Conservation (phyloP, 225 moss, liverwort and hornwort species). For the Climacium dendroides region DNA sequence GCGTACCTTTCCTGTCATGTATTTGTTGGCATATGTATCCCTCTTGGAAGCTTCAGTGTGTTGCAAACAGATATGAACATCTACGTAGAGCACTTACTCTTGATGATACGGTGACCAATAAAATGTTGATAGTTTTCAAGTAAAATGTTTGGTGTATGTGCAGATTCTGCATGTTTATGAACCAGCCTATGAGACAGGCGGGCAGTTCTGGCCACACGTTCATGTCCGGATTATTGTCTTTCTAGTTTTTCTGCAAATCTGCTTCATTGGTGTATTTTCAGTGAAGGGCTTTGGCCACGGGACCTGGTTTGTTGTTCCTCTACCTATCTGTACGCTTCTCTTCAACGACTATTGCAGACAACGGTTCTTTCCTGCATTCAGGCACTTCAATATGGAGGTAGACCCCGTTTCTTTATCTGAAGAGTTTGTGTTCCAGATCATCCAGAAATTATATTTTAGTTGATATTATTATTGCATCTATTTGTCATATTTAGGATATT, state of each 20-base stretch:
- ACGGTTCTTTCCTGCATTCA: slow-evolving; percentile 68
- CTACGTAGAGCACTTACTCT: neutral
- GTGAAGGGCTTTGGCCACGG: slow-evolving; percentile 53
- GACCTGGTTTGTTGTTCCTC: slow-evolving; percentile 44
- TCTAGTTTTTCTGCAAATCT: slow-evolving; percentile 67
- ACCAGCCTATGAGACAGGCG: slow-evolving; percentile 80
- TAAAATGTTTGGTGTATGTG: neutral
- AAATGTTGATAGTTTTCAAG: neutral
- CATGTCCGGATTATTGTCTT: slow-evolving; percentile 70
- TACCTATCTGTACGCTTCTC: slow-evolving; percentile 50
- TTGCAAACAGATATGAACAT: neutral
- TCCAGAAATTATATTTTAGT: neutral
- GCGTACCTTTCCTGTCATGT: neutral
- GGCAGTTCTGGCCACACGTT: slow-evolving; percentile 86
- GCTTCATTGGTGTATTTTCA: slow-evolving; percentile 79
- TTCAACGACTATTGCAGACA: slow-evolving; percentile 60
- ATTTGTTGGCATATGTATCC: neutral
- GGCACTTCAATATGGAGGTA: slow-evolving; percentile 69
- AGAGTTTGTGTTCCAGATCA: neutral
- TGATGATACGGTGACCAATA: neutral
- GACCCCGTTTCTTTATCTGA: neutral
- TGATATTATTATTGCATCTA: neutral
- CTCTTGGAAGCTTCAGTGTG: neutral
- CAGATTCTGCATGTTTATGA: slow-evolving; percentile 95
- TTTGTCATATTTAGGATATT: neutral